Evolutionary conservation across 1,139 yeast genomes (phyloP).

Genomic region (Suhomyces yuchorum): DNA sequence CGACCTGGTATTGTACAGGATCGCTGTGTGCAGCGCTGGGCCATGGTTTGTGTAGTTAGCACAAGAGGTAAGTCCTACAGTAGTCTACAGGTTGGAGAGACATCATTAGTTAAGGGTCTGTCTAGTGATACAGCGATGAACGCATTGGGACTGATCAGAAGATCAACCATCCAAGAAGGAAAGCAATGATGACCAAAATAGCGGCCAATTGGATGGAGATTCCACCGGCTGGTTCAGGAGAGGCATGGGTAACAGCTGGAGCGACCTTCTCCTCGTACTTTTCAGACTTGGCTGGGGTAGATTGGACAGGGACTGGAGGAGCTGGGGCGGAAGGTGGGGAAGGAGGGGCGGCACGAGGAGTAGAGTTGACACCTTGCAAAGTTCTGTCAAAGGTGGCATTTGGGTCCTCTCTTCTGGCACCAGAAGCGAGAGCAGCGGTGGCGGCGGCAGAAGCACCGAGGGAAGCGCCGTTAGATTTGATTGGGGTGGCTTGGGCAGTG

Average conservation of each 20-base stretch:
- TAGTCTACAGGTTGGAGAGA: not conserved
- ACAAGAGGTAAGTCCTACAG: too few species aligned
- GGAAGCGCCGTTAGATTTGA: conserved; percentile 14
- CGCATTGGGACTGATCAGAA: conserved; percentile 30
- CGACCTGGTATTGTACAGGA: not conserved
- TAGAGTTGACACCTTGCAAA: conserved; percentile 37
- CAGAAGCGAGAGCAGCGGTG: conserved; percentile 14
- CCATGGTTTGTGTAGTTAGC: too few species aligned
- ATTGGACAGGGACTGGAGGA: conserved; percentile 12
- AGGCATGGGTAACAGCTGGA: conserved; percentile 11
- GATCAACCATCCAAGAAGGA: conserved; percentile 62
- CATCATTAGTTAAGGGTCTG: conserved; percentile 3
- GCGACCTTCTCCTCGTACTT: conserved; percentile 10
- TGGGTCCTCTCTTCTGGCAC: conserved; percentile 9
- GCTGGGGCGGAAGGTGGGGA: conserved; percentile 14
- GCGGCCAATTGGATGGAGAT: conserved; percentile 56
- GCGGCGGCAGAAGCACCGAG: conserved; percentile 8
- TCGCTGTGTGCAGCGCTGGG: not conserved
- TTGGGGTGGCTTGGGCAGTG: conserved; percentile 21
- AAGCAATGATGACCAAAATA: conserved; percentile 54
- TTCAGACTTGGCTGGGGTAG: not conserved
- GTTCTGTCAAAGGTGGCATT: conserved; percentile 39
- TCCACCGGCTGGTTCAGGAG: conserved; percentile 40
- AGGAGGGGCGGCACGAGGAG: conserved; percentile 10
- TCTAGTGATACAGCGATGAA: conserved; percentile 9